These are phyloP conservation scores for Trichoderma brevicompactum DNA, from an alignment of 2,329 filamentous ascomycete species.

Conservation along the genomic window DNA sequence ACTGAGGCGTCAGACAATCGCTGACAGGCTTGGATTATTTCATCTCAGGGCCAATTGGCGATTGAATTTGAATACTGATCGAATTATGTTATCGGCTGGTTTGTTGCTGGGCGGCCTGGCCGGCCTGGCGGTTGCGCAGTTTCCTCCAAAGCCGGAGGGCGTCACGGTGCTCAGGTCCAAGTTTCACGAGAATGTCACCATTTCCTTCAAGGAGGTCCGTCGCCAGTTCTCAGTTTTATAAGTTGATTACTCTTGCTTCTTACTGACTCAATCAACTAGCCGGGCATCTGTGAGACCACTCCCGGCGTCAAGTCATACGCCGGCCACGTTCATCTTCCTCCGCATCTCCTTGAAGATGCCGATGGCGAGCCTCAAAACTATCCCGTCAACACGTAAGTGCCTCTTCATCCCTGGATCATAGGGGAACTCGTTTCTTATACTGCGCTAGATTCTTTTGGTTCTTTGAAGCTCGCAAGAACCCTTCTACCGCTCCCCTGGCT, in stretches of 20 bases:
- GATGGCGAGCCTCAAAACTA: constrained; percentile 53
- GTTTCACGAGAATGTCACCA: constrained; percentile 63
- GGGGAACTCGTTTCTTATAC: not conserved
- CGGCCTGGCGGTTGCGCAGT: constrained; percentile 37
- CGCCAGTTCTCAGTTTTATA: not conserved
- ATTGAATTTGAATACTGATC: not conserved
- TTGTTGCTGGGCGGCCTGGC: constrained; percentile 32
- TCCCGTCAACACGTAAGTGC: constrained; percentile 51
- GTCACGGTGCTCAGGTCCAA: constrained; percentile 59
- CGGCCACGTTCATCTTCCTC: constrained; percentile 64
- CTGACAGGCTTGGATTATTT: not conserved
- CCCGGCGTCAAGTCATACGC: constrained; percentile 66
- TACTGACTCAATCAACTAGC: constrained; percentile 43
- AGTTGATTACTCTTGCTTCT: too few species aligned
- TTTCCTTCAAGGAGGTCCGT: constrained; percentile 61
- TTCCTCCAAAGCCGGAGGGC: constrained; percentile 39
- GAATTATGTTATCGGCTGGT: constrained; percentile 7
- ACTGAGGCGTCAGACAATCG: too few species aligned
- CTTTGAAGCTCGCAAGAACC: constrained; percentile 50
- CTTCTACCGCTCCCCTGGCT: constrained; percentile 50
- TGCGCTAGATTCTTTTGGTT: constrained; percentile 53
- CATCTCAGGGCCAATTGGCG: not conserved
- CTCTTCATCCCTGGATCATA: not conserved
- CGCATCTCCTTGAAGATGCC: constrained; percentile 43
- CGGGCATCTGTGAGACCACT: constrained; percentile 60